Percentiles rank a stretch among this genome's conserved stretches.
These are phyloP conservation scores for Calonectria henricotiae DNA, from an alignment of 2,329 filamentous ascomycete genomes.

Conservation along the genomic window DNA sequence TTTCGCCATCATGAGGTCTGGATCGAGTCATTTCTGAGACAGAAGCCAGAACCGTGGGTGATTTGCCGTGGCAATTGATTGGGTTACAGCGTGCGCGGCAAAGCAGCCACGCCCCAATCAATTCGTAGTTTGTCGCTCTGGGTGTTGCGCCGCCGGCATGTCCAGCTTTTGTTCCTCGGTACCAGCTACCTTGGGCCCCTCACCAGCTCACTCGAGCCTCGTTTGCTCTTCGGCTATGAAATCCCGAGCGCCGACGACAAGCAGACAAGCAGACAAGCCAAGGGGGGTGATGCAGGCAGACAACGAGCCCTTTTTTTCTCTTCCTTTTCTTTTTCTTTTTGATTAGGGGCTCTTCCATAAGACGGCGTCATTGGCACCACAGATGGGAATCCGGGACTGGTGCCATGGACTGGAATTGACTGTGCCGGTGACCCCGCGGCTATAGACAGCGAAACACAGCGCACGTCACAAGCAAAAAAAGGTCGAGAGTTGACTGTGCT, in stretches of 20 bases:
- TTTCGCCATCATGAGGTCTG: not conserved
- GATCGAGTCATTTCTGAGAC: slow-evolving; percentile 1
- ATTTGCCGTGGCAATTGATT: slow-evolving; percentile 20
- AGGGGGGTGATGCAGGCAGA: slow-evolving; percentile 1
- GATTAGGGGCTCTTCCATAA: not conserved
- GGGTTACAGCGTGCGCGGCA: slow-evolving; percentile 6
- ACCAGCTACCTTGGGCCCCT: slow-evolving; percentile 24
- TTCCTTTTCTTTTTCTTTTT: too few species aligned
- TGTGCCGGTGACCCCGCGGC: slow-evolving; percentile 22
- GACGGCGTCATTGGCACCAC: slow-evolving; percentile 22
- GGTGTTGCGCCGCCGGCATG: not conserved
- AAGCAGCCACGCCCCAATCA: slow-evolving; percentile 6
- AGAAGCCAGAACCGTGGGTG: not conserved
- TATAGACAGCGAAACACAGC: slow-evolving; percentile 15
- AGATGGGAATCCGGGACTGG: slow-evolving; percentile 1
- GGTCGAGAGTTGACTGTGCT: not conserved
- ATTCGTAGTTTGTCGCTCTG: not conserved
- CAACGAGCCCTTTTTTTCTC: too few species aligned
- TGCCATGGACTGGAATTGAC: slow-evolving; percentile 11
- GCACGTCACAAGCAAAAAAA: slow-evolving; percentile 19
- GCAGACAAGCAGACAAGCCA: slow-evolving; percentile 12
- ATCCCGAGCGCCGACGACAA: slow-evolving; percentile 46
- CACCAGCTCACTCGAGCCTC: slow-evolving; percentile 33
- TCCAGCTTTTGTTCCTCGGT: slow-evolving; percentile 42
- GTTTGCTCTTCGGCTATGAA: slow-evolving; percentile 45